Base-by-base conservation (phyloP, 169 alveolate genomes). In the Plasmodium falciparum region DNA sequence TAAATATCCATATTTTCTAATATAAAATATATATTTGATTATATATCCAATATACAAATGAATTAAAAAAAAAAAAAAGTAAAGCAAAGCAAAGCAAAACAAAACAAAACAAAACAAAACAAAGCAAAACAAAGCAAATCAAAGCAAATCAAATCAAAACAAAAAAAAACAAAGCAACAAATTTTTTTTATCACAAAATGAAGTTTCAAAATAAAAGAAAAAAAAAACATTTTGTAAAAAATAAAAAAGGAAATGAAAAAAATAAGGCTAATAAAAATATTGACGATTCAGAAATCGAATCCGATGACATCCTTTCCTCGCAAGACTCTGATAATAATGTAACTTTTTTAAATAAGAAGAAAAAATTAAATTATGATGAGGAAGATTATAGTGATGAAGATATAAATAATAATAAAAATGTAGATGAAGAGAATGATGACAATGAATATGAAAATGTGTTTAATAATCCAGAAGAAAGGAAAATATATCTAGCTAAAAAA, bases 391-490 rank as follows among this genome's bases (percentile, higher is more conserved):
- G 47, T 39, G 47, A 39, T 39, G 24, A 26, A 15, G 66, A 12
- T 61, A 45, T 56, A 45, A 58, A 26, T 66, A 58, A 66, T 7
- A 43, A 62, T 33, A 47, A 50, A 33, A 69, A 58, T 2, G 52
- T 65, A 43, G 89, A 54, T 29, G 63, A 45, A 49, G 74, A 33
- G n/a, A n/a, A 11, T 24, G 61, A 43, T 56, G 76, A 69, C 3
- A 74, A 76, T 1, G 69, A 76, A 62, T 47, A 76, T 20, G 75
- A 70, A 24, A 52, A 78, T 58, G 45, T 26, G 3, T 78, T 65
- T 45, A 78, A 78, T 52, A 78, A 78, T 47, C 89, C 89, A 58
- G 89, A 78, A 52, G 89, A 78, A 58, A 65, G 89, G 70, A 78
- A 78, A 78, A 78, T 78, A 54, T 70, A 78, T 70, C 49, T 78